Conservation (phyloP, 169 alveolate species). For the Besnoitia besnoiti region DNA sequence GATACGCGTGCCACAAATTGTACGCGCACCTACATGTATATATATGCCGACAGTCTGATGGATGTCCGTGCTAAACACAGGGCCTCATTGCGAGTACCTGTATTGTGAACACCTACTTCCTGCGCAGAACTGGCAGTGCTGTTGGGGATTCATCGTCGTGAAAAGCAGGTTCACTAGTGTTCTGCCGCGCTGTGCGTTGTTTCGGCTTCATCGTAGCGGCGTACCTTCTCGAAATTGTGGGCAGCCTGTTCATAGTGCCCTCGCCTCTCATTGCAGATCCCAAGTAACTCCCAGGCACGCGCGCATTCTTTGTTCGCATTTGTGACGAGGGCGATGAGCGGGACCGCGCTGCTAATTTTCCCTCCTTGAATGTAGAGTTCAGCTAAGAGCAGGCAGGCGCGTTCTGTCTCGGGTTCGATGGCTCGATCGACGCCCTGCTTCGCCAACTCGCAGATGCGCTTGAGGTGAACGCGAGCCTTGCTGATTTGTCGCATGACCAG, state of each 20-base stretch:
- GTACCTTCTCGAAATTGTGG: background rate
- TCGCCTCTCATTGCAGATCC: background rate
- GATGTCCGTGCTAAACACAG: too few species aligned
- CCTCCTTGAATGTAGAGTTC: background rate
- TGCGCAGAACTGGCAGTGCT: too few species aligned
- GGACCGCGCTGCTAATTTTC: background rate
- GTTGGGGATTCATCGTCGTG: too few species aligned
- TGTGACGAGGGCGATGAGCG: background rate
- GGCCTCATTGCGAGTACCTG: too few species aligned
- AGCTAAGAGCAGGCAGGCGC: background rate
- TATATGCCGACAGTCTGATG: too few species aligned
- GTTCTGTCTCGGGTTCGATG: background rate
- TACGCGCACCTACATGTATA: too few species aligned
- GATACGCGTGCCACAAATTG: too few species aligned
- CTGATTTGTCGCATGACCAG: background rate
- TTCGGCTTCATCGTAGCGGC: too few species aligned
- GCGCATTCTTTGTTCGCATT: background rate
- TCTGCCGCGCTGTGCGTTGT: too few species aligned
- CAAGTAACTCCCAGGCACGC: conserved; percentile 38
- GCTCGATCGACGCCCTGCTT: background rate
- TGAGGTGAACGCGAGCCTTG: conserved; percentile 21
- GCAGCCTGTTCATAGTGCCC: background rate
- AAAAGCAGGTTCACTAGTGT: too few species aligned
- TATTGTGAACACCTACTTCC: background rate
- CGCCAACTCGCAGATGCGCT: background rate